These are phyloP conservation scores for Colletotrichum tofieldiae DNA, from an alignment of 2,329 filamentous ascomycete species.

Conservation along the genomic window DNA sequence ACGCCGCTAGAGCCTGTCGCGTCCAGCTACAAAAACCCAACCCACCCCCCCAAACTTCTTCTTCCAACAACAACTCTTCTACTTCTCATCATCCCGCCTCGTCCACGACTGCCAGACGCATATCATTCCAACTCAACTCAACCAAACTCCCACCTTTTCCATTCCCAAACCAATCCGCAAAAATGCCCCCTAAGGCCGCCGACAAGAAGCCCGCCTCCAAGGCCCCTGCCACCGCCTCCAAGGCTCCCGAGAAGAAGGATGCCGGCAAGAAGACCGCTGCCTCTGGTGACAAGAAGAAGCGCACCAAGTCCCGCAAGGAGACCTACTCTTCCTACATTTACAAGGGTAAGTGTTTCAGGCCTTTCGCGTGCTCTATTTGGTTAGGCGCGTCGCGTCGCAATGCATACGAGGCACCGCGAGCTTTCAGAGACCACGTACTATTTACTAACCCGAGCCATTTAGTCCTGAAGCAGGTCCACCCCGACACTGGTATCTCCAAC, in stretches of 20 bases:
- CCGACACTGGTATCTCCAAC: constrained; percentile 99
- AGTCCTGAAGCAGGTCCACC: constrained; percentile 99
- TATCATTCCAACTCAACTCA: constrained; percentile 28
- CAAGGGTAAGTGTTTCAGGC: constrained; percentile 78
- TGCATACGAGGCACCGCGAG: neutral
- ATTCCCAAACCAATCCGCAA: constrained; percentile 52
- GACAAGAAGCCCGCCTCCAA: constrained; percentile 99
- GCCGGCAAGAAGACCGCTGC: constrained; percentile 99
- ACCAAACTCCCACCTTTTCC: constrained; percentile 27
- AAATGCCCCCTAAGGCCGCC: constrained; percentile 98
- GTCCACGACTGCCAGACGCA: constrained; percentile 48
- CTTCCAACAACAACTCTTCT: constrained; percentile 63
- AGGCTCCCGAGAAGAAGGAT: constrained; percentile 95
- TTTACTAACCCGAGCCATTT: constrained; percentile 51
- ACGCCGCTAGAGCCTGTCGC: constrained; percentile 64
- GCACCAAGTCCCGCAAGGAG: constrained; percentile 99
- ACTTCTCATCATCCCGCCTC: constrained; percentile 53
- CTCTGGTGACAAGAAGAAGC: constrained; percentile 99
- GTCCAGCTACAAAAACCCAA: constrained; percentile 75
- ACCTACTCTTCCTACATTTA: constrained; percentile 99
- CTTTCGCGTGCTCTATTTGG: neutral
- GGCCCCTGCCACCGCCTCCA: constrained; percentile 83
- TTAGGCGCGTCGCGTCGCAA: constrained; percentile 6
- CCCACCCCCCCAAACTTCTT: constrained; percentile 65
- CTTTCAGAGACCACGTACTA: neutral